Conservation (phyloP, 805 yeast genomes). For the Zygotorulaspora chibaensis region DNA sequence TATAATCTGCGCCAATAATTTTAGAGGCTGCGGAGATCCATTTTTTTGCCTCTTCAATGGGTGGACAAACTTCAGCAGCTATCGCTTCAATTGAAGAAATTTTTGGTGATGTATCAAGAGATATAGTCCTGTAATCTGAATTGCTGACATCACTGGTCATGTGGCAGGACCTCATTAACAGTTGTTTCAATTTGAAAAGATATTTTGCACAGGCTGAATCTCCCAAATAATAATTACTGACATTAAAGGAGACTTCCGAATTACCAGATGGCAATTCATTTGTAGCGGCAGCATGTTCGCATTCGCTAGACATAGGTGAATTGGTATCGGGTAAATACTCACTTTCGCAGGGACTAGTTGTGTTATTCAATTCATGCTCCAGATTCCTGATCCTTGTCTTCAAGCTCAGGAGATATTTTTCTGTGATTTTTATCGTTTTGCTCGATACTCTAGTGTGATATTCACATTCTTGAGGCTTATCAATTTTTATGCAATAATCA, state of each 20-base stretch:
- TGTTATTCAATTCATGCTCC: constrained; percentile 7
- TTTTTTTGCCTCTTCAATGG: constrained; percentile 12
- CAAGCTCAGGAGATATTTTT: constrained; percentile 12
- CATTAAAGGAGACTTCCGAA: constrained; percentile 1
- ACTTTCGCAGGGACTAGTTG: not conserved
- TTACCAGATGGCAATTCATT: not conserved
- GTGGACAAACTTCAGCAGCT: constrained; percentile 11
- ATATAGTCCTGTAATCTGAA: constrained; percentile 5
- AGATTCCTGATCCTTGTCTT: constrained; percentile 14
- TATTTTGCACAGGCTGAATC: constrained; percentile 18
- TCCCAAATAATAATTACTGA: constrained; percentile 9
- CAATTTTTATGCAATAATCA: constrained; percentile 17
- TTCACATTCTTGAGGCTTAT: constrained; percentile 13
- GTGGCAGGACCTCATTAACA: constrained; percentile 11
- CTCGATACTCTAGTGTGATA: constrained; percentile 12
- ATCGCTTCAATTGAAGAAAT: constrained; percentile 4
- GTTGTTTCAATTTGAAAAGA: constrained; percentile 12
- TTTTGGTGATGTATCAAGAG: constrained; percentile 9
- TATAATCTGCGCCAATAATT: constrained; percentile 21
- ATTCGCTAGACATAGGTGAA: constrained; percentile 11
- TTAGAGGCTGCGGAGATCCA: constrained; percentile 11
- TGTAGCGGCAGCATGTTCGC: not conserved
- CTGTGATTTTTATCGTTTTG: constrained; percentile 17
- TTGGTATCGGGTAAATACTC: constrained; percentile 6
- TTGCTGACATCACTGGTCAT: constrained; percentile 1